Evolutionary conservation across 2,329 filamentous ascomycete species (phyloP), one percentile per base, ranked within the genome.

Genomic region (Hymenoscyphus albidus): DNA sequence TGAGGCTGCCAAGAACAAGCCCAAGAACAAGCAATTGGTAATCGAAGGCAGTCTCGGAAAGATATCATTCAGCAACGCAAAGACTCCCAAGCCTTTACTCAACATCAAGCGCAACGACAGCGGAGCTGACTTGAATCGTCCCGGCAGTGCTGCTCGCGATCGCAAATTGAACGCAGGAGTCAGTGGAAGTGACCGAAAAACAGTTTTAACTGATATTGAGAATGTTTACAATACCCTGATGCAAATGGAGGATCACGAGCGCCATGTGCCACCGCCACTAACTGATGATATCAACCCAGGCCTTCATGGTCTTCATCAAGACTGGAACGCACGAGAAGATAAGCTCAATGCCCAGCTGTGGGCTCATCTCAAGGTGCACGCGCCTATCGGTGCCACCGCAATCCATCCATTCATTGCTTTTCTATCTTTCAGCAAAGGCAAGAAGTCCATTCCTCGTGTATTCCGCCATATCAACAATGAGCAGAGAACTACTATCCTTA

Each of bases 61-160:
- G 81, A 99, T 99, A 64, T 96, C 94, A 0, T 99, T 98, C 80
- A 97, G 94, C 82, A 99, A 99, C 74, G 92, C 95, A 58, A 99
- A 98, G 81, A 97, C 95, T 0, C 95, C 95, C 0, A 95, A 96
- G 77, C 93, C 94, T 16, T 82, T 98, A 64, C 87, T 99, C 59
- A 99, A 96, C 76, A 93, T 99, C 80, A 98, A 97, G 82, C 90
- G 93, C 39, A 83, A 86, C 22, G 93, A 97, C 60, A 88, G 82
- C 69, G 81, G 80, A 51, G 85, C 87, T 56, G 85, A 88, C 63
- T 75, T 78, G 35, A 81, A 85, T 62, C 82, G 84, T 35, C 80
- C 85, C 27, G 76, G 77, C 59, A 83, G 79, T 65, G 78, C 80
- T 59, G 74, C 78, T 64, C 78, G 79, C n/a, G 72, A 73, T 58